A percentile compares a stretch with the other conserved stretches of the same genome.
phyloP scores from a whole-genome alignment of 108 stramenopile species.

The Cyclotella baltica region DNA sequence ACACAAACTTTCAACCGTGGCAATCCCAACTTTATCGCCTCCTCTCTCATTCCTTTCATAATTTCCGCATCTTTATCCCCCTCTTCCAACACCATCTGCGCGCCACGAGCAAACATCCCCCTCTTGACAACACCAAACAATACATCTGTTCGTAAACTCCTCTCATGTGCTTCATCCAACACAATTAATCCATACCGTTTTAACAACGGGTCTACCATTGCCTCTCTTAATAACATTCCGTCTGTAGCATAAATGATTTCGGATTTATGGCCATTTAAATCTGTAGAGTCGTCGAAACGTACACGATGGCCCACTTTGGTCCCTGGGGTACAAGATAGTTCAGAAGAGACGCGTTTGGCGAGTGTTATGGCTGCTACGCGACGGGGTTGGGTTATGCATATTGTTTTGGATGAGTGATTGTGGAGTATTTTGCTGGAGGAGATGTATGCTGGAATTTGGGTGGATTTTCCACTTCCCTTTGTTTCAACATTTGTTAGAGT shows the following conservation, averaged over 20 bases:
- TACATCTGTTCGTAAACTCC: constrained; percentile 95
- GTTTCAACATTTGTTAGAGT: neutral
- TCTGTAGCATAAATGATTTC: constrained; percentile 94
- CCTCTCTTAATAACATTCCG: constrained; percentile 97
- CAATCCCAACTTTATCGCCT: constrained; percentile 53
- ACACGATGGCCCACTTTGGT: constrained; percentile 92
- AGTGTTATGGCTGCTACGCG: constrained; percentile 96
- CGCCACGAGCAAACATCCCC: constrained; percentile 71
- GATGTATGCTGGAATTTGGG: constrained; percentile 84
- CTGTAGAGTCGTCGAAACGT: constrained; percentile 93
- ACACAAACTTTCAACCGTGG: constrained; percentile 90
- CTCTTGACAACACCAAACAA: constrained; percentile 92
- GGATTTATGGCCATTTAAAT: constrained; percentile 53
- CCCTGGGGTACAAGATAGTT: constrained; percentile 73
- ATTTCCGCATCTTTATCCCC: constrained; percentile 60
- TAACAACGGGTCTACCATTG: constrained; percentile 86
- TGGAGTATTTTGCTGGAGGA: constrained; percentile 50
- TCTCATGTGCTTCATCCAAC: constrained; percentile 98
- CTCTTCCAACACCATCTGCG: neutral
- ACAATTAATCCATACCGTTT: constrained; percentile 84
- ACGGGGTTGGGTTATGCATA: constrained; percentile 94
- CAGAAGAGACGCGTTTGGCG: constrained; percentile 91
- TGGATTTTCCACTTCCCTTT: constrained; percentile 78
- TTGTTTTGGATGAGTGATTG: constrained; percentile 41
- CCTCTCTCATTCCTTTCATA: constrained; percentile 47